Conservation (phyloP, 2,329 filamentous ascomycete genomes). For the Hymenoscyphus fructigenus region DNA sequence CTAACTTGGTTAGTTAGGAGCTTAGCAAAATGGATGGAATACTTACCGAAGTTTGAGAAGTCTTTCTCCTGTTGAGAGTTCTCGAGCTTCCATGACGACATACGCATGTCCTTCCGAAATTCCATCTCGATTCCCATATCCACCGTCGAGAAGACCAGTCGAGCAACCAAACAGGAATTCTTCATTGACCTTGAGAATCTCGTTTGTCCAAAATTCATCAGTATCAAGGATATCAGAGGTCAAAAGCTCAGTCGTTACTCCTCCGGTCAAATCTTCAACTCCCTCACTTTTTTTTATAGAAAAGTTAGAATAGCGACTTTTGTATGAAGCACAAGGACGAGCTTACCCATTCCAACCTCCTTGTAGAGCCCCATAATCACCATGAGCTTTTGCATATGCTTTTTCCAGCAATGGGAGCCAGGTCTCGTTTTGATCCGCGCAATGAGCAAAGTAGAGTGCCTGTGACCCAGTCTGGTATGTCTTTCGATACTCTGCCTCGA, state of each 20-base stretch:
- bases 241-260: conserved; percentile 69
- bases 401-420: conserved; percentile 81
- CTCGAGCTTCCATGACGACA: conserved; percentile 57
- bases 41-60: conserved; percentile 52
- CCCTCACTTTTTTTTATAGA: conserved; percentile 46
- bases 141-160: conserved; percentile 61
- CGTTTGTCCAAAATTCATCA: conserved; percentile 80
- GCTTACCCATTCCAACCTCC: conserved; percentile 58
- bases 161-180: conserved; percentile 76
- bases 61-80: conserved; percentile 51
- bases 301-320: conserved; percentile 10
- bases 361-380: conserved; percentile 72
- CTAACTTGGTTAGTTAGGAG: conserved; percentile 11
- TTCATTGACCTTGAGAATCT: conserved; percentile 76
- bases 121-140: conserved; percentile 59
- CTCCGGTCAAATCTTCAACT: conserved; percentile 61
- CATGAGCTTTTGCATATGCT: conserved; percentile 81
- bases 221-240: conserved; percentile 73
- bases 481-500: conserved; percentile 67
- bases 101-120: conserved; percentile 61
- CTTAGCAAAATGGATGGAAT: neutral
- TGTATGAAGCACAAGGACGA: neutral
- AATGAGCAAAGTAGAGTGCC: conserved; percentile 76
- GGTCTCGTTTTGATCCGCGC: conserved; percentile 73
- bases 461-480: conserved; percentile 58